phyloP scores from a whole-genome alignment of 768 basidiomycete genomes.

The Lactarius vividus region DNA sequence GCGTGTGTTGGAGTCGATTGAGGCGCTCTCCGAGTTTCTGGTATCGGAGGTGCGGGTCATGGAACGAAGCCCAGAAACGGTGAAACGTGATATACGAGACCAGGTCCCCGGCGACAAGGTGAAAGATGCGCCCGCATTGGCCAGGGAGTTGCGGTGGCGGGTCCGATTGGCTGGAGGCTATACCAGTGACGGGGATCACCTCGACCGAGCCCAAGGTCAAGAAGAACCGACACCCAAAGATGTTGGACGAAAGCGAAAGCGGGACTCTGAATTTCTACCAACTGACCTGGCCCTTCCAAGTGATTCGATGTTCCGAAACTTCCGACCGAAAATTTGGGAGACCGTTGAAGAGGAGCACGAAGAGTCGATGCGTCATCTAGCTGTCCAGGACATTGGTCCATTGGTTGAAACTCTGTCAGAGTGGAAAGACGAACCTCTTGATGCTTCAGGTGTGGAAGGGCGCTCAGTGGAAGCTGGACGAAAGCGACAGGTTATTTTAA shows the following conservation, averaged over 20 bases:
- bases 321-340: slow-evolving; percentile 69
- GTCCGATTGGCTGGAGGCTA: slow-evolving; percentile 59
- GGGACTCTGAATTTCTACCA: slow-evolving; percentile 25
- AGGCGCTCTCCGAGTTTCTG: slow-evolving; percentile 72
- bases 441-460: slow-evolving; percentile 25
- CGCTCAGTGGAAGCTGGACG: slow-evolving; percentile 42
- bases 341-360: slow-evolving; percentile 42
- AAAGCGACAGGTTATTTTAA: slow-evolving; percentile 50
- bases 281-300: slow-evolving; percentile 21
- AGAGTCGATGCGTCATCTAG: slow-evolving; percentile 41
- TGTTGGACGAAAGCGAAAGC: slow-evolving; percentile 34
- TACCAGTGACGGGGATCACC: slow-evolving; percentile 63
- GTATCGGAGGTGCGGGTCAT: slow-evolving; percentile 71
- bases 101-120: slow-evolving; percentile 78
- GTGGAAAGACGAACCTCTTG: slow-evolving; percentile 29
- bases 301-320: slow-evolving; percentile 40
- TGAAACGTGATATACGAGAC: slow-evolving; percentile 76
- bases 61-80: slow-evolving; percentile 66
- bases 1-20: slow-evolving; percentile 70
- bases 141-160: slow-evolving; percentile 85
- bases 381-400: slow-evolving; percentile 40
- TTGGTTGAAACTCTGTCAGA: slow-evolving; percentile 42
- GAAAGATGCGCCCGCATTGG: slow-evolving; percentile 77
- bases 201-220: slow-evolving; percentile 35
- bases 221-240: slow-evolving; percentile 34